Base-by-base conservation (phyloP, 495 filamentous ascomycete genomes). In the Amorphotheca resinae region DNA sequence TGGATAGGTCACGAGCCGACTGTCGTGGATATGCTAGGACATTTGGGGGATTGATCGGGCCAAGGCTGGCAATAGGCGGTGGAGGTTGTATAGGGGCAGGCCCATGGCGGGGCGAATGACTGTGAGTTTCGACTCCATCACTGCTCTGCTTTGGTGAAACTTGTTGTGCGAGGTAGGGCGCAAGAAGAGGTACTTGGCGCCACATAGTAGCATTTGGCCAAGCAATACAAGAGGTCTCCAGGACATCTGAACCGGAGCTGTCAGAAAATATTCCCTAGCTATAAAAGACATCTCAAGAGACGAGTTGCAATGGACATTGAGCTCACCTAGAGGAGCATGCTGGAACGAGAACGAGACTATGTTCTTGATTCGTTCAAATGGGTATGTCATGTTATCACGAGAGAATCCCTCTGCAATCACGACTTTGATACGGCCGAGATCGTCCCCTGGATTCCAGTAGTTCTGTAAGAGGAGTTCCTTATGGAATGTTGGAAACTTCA, bases 201-300 rank as follows among this genome's bases (percentile, higher is more conserved):
- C 77, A 87, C 81, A 87, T 86, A 15, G 59, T 58, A 34, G 72
- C 68, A 59, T 84, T 87, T 1, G 84, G 84, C 83, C 83, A 91
- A 12, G 84, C 82, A 52, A 91, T 85, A n/a, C 68, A 71, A 25
- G 76, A 79, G 41, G 62, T 69, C 55, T 89, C 83, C n/a, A 91
- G 66, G 9, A 87, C 66, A 31, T 82, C 84, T 79, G 47, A 12
- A 9, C 38, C 35, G 1, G 21, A 38, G 35, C 31, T 11, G 16
- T 33, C 16, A 15, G 16, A 14, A 33, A 4, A 33, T 33, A 4
- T 4, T 4, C 12, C 12, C 7, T 30, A 7, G 7, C 7, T 12
- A 30, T 6, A 12, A 7, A 12, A 30, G 26, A 6, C 6, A 30
- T 30, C 26, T 7, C 26, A 7, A 6, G 23, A 26, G 17, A 1